Base-by-base conservation (phyloP, 2,329 filamentous ascomycete species). In the Davidsoniella eucalypti region DNA sequence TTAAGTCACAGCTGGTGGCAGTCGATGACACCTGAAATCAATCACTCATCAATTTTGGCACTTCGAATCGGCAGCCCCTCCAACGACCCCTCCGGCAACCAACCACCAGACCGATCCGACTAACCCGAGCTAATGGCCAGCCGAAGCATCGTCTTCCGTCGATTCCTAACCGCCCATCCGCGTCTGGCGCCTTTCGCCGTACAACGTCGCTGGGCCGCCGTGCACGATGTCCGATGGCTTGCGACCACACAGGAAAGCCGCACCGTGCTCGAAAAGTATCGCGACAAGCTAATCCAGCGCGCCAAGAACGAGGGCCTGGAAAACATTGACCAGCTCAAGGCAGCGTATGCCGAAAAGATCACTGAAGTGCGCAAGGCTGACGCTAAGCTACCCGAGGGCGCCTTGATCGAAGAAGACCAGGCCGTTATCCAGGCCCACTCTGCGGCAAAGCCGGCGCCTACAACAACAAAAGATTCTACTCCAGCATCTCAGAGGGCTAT, bases 161-260 rank as follows among this genome's bases (percentile, higher is more conserved):
- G 33, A 29, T 23, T 53, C 16, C 47, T 52, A 38, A 29, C 38
- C 18, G 41, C 54, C 14, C 42, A 51, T 29, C 49, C 52, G 37
- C 54, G 52, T 6, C 43, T 55, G 8, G 23, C 50, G 18, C 33
- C 42, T 12, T 39, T 52, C 9, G 14, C 52, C 29, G 36, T 29
- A 57, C 90, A 95, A 65, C 78, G 82, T 51, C 79, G 88, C 62
- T 93, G 86, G 83, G 90, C 90, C 2, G 86, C 86, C 59, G 87
- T 95, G 26, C 86, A 93, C 64, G 86, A 95, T 65, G 80, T 94
- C 44, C 86, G 88, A 56, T 94, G 90, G 70, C 75, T 94, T 43
- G 83, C 83, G 54, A 92, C 87, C 14, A 84, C 87, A 54, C 76
- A 77, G 52, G 69, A 77, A 52, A 72, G 80, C 44, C 73, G 76